Base-by-base conservation (phyloP, 768 basidiomycete genomes). In the Xanthoconium purpureum region DNA sequence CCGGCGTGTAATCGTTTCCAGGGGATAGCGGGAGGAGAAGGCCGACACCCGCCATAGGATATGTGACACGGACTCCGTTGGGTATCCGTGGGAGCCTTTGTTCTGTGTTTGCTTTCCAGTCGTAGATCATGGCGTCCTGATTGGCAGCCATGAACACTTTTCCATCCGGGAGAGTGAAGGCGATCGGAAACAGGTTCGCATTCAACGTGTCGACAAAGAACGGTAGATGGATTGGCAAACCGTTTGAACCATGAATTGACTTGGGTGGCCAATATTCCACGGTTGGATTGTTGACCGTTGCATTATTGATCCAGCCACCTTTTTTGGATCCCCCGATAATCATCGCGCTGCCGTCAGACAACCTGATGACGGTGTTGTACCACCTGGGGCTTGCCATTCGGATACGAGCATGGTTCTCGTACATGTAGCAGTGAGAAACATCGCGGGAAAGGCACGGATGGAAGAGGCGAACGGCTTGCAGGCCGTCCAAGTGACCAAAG, bases 241-340 rank as follows among this genome's bases (percentile, higher is more conserved):
- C 90, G 42, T 84, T 81, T 4, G 80, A 84, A 15, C 79, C 80
- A 56, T 84, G 78, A 47, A 91, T 83, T 52, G 77, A 75, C 69
- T 94, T 93, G 1, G 91, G 87, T 32, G 92, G 92, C 68, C 79
- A 94, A 72, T 82, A 94, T 70, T 91, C 89, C 59, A 89, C 71
- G 0, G 88, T 91, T 4, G 90, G 89, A 65, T 91, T 91, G 74
- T 91, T 89, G 56, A 82, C 81, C 4, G 88, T 89, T 28, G 75
- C 79, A 54, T 91, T 92, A 67, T 91, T 91, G 59, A 91, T 91
- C 89, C 89, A 92, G 11, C 89, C 91, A 9, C 90, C 90, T 67
- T 84, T 88, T 61, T 78, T 84, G 9, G 89, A 88, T 15, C 91
- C 91, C 1, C 90, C 90, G 42, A 93, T 78, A 44, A 93, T 87